Base-by-base conservation (phyloP, 306 rosid genomes). In the Pachyrhizus erosus region DNA sequence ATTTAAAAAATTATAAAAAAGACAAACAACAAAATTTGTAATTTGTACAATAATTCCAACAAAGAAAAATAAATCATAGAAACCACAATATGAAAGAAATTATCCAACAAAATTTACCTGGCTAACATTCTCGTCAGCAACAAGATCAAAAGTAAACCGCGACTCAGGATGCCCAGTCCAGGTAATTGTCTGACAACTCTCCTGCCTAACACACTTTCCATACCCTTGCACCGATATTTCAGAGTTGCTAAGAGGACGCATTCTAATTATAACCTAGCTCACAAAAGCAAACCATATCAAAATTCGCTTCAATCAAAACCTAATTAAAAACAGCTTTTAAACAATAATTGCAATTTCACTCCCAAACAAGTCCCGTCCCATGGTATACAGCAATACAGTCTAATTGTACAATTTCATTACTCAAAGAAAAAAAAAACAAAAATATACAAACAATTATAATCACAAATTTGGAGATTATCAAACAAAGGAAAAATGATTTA, bases 151-250 rank as follows among this genome's bases (percentile, higher is more conserved):
- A 1, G 99, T 96, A 78, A 89, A 96, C 3, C 98, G 96, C 9
- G 98, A 90, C 87, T 96, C 98, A 2, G 98, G 98, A 83, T 84
- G 99, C 65, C 98, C 99, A 1, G 91, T 91, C 99, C 99, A 96
- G 73, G 94, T 84, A 78, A 93, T 82, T 11, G 97, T 74, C 80
- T 96, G 96, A 70, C 64, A 83, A 87, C 92, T 93, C 86, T 96
- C 98, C 76, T 93, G 99, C 86, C 82, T 92, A 74, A 92, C 72
- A 18, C 99, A 96, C 76, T 92, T 96, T n/a, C 80, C 83, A 69
- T 88, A 66, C 51, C 99, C 99, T 93, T 96, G 99, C 81, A 92
- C 54, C 2, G 99, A 93, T 77, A 96, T 77, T 77, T 96, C 99
- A 9, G 89, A 37, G 54, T 79, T 90, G 86, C 94, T 96, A 57